Evolutionary conservation across 768 basidiomycete species (phyloP).

Genomic region (Lactarius tabidus): DNA sequence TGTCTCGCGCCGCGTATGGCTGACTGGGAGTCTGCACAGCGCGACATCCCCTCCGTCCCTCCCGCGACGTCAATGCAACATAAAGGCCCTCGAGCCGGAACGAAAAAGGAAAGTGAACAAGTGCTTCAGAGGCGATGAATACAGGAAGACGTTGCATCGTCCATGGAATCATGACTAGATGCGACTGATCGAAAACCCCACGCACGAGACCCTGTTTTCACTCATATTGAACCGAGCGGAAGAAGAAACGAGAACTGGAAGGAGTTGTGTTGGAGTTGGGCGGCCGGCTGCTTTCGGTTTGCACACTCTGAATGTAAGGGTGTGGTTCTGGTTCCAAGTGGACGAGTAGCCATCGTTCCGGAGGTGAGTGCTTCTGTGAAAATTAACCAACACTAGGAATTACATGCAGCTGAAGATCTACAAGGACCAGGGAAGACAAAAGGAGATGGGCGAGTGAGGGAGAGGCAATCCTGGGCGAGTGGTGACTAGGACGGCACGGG

Average conservation of each 20-base stretch:
- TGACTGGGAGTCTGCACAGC: no score
- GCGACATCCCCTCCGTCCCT: no score
- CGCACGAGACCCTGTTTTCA: slow-evolving; percentile 87
- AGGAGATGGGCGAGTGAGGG: no score
- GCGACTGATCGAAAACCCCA: slow-evolving; percentile 95
- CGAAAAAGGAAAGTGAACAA: slow-evolving; percentile 78
- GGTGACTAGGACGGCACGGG: no score
- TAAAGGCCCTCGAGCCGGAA: slow-evolving; percentile 70
- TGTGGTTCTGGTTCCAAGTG: neutral
- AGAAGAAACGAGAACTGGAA: slow-evolving; percentile 94
- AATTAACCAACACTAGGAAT: no score
- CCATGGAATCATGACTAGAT: slow-evolving; percentile 95
- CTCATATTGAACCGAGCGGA: slow-evolving; percentile 80
- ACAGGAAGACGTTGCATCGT: slow-evolving; percentile 94
- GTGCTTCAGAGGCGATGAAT: slow-evolving; percentile 97
- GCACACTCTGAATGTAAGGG: slow-evolving; percentile 21
- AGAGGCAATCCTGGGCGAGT: no score
- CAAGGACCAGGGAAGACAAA: no score
- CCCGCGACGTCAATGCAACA: slow-evolving; percentile 91
- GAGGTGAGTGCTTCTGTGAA: neutral
- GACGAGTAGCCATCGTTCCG: neutral
- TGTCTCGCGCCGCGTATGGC: no score
- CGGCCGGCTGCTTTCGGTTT: neutral
- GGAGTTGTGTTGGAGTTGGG: slow-evolving; percentile 27
- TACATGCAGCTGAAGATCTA: no score